Evolutionary conservation across 1,284 basidiomycete genomes (phyloP).

Genomic region (Inonotus hispidus): DNA sequence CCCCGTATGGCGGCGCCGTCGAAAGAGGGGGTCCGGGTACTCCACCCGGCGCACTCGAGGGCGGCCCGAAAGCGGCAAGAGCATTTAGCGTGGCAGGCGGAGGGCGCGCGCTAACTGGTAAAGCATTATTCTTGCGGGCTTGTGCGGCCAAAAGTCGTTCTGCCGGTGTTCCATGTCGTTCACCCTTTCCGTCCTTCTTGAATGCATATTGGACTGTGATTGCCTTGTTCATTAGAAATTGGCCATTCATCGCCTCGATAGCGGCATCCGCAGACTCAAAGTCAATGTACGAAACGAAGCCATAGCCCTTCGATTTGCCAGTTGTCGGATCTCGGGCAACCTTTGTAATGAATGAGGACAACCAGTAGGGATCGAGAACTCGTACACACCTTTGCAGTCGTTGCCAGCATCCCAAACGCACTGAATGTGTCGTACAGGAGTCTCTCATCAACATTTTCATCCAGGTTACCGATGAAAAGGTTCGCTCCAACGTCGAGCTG

Average conservation of each 20-base stretch:
- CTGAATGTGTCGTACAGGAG: slow-evolving; percentile 93
- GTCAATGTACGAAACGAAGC: slow-evolving; percentile 94
- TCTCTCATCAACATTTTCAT: slow-evolving; percentile 91
- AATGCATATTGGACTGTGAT: slow-evolving; percentile 96
- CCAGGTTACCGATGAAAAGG: slow-evolving; percentile 92
- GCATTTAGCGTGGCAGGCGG: slow-evolving; percentile 63
- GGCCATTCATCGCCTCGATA: slow-evolving; percentile 93
- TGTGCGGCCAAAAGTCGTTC: slow-evolving; percentile 93
- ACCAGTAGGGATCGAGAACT: slow-evolving; percentile 13
- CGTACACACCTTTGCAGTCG: slow-evolving; percentile 78
- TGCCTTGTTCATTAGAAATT: slow-evolving; percentile 97
- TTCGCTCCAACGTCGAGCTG: slow-evolving; percentile 98
- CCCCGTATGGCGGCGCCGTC: slow-evolving; percentile 21
- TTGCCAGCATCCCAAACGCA: slow-evolving; percentile 90
- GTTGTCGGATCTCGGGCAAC: slow-evolving; percentile 84
- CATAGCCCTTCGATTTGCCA: slow-evolving; percentile 92
- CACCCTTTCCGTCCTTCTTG: slow-evolving; percentile 98
- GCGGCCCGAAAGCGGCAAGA: slow-evolving; percentile 43
- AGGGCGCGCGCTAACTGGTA: slow-evolving; percentile 67
- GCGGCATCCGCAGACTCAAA: slow-evolving; percentile 97
- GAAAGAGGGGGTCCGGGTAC: neutral
- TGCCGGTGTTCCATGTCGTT: slow-evolving; percentile 92
- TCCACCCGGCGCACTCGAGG: slow-evolving; percentile 19
- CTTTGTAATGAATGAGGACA: slow-evolving; percentile 36
- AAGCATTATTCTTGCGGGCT: slow-evolving; percentile 90